These are phyloP conservation scores for Colletotrichum sojae DNA, from an alignment of 2,329 filamentous ascomycete species.

Conservation along the genomic window DNA sequence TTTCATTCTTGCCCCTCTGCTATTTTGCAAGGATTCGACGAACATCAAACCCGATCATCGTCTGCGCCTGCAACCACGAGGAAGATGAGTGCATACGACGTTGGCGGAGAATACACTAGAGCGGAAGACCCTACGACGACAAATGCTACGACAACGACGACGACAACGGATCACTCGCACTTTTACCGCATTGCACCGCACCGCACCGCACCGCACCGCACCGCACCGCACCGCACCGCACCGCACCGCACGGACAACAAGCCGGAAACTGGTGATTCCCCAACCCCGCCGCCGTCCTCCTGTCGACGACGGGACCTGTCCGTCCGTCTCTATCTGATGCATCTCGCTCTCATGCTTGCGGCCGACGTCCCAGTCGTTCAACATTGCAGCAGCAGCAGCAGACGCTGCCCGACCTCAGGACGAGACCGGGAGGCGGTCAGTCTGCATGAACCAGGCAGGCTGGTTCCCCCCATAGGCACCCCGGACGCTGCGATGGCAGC, in stretches of 20 bases:
- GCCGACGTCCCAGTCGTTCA: neutral
- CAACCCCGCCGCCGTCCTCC: neutral
- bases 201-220: too few relatives aligned
- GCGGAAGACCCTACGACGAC: neutral
- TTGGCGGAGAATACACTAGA: neutral
- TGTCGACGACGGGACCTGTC: neutral
- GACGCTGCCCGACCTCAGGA: neutral
- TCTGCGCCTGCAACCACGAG: neutral
- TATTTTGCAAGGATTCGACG: conserved; percentile 23
- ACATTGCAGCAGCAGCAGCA: neutral
- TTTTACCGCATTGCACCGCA: too few relatives aligned
- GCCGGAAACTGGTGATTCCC: neutral
- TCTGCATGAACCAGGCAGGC: neutral
- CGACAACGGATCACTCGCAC: too few relatives aligned
- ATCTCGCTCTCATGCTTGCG: neutral
- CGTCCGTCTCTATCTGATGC: neutral
- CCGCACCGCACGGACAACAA: neutral
- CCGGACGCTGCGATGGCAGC: conserved; percentile 1
- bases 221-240: too few relatives aligned
- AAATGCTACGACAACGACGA: too few relatives aligned
- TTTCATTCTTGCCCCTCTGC: conserved; percentile 17
- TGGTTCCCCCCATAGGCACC: neutral
- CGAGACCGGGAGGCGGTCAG: neutral
- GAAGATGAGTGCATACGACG: neutral
- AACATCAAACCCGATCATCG: conserved; percentile 32